Base-by-base conservation (phyloP, 1,284 basidiomycete genomes). In the Stereum hirsutum region DNA sequence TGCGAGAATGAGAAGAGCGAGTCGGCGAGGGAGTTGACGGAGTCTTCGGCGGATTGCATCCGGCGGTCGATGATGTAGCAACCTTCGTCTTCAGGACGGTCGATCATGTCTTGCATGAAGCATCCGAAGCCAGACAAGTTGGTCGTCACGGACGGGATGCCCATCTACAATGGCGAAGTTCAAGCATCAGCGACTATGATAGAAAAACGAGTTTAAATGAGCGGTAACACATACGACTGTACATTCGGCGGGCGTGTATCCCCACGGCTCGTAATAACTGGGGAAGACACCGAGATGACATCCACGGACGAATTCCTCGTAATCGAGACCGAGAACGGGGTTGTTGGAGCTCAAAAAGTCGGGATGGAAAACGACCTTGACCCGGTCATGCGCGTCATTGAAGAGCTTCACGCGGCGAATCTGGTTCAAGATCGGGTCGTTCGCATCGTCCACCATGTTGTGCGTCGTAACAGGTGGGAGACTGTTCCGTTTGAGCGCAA, bases 71-170 rank as follows among this genome's bases (percentile, higher is more conserved):
- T 83, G 61, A 98, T 98, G 69, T 97, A 97, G 65, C 88, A 90
- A 2, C 91, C 90, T 58, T 89, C 87, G 34, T 88, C 85, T 48
- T 79, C 70, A 0, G 90, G 90, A 10, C 76, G 80, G 54, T 99
- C 95, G 54, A 99, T 93, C n/a, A 96, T 75, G 60, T 99, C 95
- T 64, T 96, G 91, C 89, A 98, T 95, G 71, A 96, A 97, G 63
- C 92, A 97, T 20, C 94, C 94, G 54, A 97, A 96, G 32, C 95
- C 95, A 23, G 92, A 96, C 33, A 99, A 70, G 68, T 99, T 98
- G 46, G 95, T 99, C 23, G 95, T 98, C 49, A 98, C 84, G 39
- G 86, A 91, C 0, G 95, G 95, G 46, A 99, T 92, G 52, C 95
- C 95, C 95, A 99, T 99, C 79, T 83, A 52, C 12, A 39, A 39